Base-by-base conservation (phyloP, 1,284 basidiomycete species). In the Ustilago lituana region DNA sequence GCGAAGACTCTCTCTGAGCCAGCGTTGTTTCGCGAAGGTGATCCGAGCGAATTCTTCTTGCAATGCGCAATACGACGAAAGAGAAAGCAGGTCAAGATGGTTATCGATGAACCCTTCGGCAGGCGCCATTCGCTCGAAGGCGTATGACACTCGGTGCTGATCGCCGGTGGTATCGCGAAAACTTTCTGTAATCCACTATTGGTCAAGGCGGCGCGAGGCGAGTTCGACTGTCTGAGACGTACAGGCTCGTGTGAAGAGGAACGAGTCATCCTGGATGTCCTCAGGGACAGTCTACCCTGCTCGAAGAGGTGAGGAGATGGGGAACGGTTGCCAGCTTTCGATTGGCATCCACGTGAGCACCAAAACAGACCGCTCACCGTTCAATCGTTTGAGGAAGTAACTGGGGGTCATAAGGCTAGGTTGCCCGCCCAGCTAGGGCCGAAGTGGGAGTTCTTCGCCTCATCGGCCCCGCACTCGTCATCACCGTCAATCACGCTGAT, bases 151-250 rank as follows among this genome's bases (percentile, higher is more conserved):
- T 44, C 61, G 0, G 37, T 63, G 4, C 48, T 73, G 9, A 27
- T 64, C 26, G 66, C 65, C 4, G 70, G 69, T 14, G 73, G 73
- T 35, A 56, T 74, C 23, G 73, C 66, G 0, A 61, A 73, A 49
- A 69, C 73, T 1, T 71, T 62, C 43, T 57, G 56, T 31, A 41
- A 66, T 24, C 64, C 70, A 6, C 41, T 62, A 11, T 46, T 74
- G 15, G 44, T 51, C 22, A 53, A 53, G 40, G 58, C 58, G 4
- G 51, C 43, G 1, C 17, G 50, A 35, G 49, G 52, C 6, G 32
- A 52, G 2, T 50, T 44, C 10, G 15, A 33, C 11, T 49, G 44
- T 26, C 40, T 52, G 43, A 58, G 31, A 49, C 49, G 2, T 68
- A 59, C 54, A 68, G 53, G 37, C 40, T 68, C 2, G 47, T 61